Percentiles rank a stretch among this genome's conserved stretches.
Conservation (phyloP, 139 green algal genomes). For the Gonium pectorale region DNA sequence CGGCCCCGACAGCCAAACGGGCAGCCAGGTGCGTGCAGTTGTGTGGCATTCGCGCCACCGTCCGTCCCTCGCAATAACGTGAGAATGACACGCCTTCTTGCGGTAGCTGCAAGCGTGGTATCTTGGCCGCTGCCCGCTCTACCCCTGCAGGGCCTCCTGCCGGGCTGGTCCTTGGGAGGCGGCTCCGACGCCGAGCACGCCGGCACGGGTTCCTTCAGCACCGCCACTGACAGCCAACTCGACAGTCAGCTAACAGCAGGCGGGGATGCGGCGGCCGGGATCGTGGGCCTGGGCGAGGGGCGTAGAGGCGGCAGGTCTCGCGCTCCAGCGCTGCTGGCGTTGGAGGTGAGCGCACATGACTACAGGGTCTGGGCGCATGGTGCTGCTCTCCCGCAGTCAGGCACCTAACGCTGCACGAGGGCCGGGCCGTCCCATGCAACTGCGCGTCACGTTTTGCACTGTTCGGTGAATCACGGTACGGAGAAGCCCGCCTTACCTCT, state of each 20-base stretch:
- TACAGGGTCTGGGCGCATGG: neutral
- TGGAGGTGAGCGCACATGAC: neutral
- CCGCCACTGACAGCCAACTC: slow-evolving; percentile 31
- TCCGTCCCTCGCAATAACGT: neutral
- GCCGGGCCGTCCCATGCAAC: no score
- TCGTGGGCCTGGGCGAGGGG: neutral
- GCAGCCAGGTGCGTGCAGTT: neutral
- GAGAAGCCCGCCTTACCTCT: neutral
- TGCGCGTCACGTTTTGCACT: neutral
- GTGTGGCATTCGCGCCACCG: neutral
- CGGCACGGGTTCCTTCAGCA: neutral
- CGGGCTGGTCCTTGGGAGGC: neutral
- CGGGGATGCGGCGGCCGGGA: neutral
- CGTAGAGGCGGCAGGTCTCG: neutral
- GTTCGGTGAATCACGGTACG: neutral
- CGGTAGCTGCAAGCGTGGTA: no score
- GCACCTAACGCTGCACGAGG: no score
- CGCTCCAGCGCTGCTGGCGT: neutral
- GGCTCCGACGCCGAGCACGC: neutral
- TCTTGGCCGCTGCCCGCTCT: no score
- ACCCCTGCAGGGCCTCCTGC: neutral
- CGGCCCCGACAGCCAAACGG: no score
- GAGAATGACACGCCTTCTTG: neutral
- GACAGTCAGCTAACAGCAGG: neutral
- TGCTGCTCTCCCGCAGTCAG: neutral